Base-by-base conservation (phyloP, 108 stramenopile genomes). In the Discostella stelligeroides region DNA sequence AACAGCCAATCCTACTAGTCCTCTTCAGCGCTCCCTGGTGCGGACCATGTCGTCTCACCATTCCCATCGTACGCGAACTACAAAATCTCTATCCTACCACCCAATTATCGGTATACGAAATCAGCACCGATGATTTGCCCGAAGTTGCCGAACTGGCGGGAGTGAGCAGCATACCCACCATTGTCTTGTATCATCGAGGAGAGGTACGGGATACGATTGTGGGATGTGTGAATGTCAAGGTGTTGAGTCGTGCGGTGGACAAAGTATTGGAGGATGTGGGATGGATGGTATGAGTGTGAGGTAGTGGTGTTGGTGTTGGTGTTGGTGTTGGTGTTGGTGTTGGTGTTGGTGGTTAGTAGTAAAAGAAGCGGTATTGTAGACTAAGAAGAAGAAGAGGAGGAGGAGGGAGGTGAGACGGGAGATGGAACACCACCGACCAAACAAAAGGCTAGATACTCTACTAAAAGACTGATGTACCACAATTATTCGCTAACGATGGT, bases 11-110 rank as follows among this genome's bases (percentile, higher is more conserved):
- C 87, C 0, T 80, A 18, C 77, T 94, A 10, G 89, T 91, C 8
- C 87, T 94, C 58, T 94, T 85, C 72, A 63, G 86, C 0, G 92
- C 92, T 14, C 89, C 92, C 2, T 94, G 92, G 92, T 88, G 87
- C 53, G 92, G 92, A 0, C 89, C 92, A 10, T 94, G 92, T 51
- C 84, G 92, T 7, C 82, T 94, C 30, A 82, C 86, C 11, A 70
- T 68, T 27, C 92, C 92, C 4, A 86, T 91, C 10, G 92, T 94
- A 4, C 86, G 89, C 50, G 92, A 90, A 28, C 61, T 89, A 0
- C 85, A 86, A 77, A 87, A 87, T 57, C 82, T 89, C 63, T 94
- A 81, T 57, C 72, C 80, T n/a, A 56, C 63, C 17, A 5, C 34
- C 3, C 70, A 80, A 37, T 66, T 94, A 40, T 75, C 85, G 29